Evolutionary conservation across 2,329 filamentous ascomycete species (phyloP), one percentile per base, ranked within the genome.

Genomic region (Nemania serpens): DNA sequence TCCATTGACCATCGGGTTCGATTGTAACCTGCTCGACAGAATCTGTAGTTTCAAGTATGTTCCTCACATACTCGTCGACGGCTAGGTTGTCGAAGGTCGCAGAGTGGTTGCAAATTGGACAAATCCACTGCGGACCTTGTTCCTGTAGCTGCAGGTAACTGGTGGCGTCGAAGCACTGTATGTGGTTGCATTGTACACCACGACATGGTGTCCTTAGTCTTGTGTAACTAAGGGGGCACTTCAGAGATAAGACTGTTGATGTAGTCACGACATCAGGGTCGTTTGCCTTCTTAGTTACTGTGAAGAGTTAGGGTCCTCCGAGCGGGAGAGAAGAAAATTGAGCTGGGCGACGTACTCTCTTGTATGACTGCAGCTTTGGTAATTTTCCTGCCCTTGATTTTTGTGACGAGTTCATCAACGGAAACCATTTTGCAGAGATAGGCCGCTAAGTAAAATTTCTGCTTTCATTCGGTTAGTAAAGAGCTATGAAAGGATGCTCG

Each of bases 61-160:
- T 90, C 70, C 89, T 87, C 15, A 97, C 93, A 73, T 81, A 95
- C 86, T 95, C 90, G 68, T 99, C 95, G 33, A 98, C 87, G 11
- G 91, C 92, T 22, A 99, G 79, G 49, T 85, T 88, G 52, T 94
- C 90, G 74, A 91, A 99, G 0, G 88, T 86, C 1, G 93, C 88
- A 0, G 85, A 77, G 71, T 93, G 96, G 75, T 89, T 94, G 79
- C 95, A 99, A 20, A 97, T 89, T 0, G 95, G 95, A 71, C 95
- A 99, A n/a, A 88, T 82, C 95, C 95, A 99, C 17, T 95, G 96
- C 0, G 95, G 95, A 0, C 92, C 94, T 78, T 99, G 95, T 74
- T 98, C 93, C 74, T 98, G 94, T 29, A 99, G 79, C 69, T 97
- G 91, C 18, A 99, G 82, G 73, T 97, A 99, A 1, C 92, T 96